Evolutionary conservation across 306 rosid genomes (phyloP).

Genomic region (Malus fusca): DNA sequence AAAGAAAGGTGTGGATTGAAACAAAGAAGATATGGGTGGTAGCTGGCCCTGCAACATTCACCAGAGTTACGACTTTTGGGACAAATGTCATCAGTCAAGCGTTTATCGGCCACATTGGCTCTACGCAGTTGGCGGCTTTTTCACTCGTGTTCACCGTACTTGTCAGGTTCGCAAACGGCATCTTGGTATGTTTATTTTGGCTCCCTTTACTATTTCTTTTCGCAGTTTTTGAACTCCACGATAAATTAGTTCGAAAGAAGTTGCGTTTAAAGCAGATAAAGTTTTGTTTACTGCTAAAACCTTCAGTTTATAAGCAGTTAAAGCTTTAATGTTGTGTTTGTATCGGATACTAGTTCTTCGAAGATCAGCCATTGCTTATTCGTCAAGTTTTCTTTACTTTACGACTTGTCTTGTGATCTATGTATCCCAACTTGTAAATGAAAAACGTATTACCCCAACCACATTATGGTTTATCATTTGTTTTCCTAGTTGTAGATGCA

Average conservation of each 20-base stretch:
- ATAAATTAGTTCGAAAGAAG: neutral
- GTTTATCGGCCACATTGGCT: constrained; percentile 46
- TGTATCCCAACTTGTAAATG: too few species aligned
- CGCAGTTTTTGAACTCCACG: neutral
- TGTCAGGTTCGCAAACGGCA: constrained; percentile 45
- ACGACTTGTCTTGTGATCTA: too few species aligned
- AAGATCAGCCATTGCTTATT: too few species aligned
- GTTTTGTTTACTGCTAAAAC: too few species aligned
- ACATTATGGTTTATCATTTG: neutral
- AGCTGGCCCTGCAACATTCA: constrained; percentile 49
- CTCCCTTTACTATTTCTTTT: neutral
- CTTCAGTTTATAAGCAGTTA: too few species aligned
- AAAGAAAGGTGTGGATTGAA: constrained; percentile 35
- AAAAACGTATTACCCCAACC: neutral
- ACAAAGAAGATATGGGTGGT: constrained; percentile 49
- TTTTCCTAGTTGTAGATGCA: neutral
- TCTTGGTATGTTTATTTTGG: constrained; percentile 27
- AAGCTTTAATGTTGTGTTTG: too few species aligned
- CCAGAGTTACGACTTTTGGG: constrained; percentile 44
- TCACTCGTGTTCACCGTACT: constrained; percentile 44
- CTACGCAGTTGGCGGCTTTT: constrained; percentile 45
- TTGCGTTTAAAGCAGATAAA: neutral
- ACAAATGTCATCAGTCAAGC: constrained; percentile 31
- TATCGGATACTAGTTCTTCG: too few species aligned
- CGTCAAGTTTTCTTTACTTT: too few species aligned